Evolutionary conservation across 495 filamentous ascomycete genomes (phyloP), one percentile per base, ranked within the genome.

Genomic region (Daldinia loculata): DNA sequence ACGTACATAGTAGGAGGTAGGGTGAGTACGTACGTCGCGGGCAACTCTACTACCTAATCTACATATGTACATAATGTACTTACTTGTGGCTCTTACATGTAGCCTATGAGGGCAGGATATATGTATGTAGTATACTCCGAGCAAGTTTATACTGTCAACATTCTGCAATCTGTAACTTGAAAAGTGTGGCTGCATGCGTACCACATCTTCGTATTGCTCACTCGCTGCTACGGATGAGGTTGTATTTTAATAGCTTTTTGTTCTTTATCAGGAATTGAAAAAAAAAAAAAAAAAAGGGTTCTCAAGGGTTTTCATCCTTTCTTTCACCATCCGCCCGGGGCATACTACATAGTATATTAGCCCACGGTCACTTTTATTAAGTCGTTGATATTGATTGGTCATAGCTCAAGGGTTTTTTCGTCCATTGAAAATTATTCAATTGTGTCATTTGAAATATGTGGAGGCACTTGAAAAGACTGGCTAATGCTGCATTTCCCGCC

Each of bases 361-460:
- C 51, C 15, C 62, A 41, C 22, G 45, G 45, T 30, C 24, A 39
- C 41, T 57, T 48, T 64, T 61, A 41, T 65, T 65, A 68, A 56
- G 56, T 51, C 45, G 36, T 50, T 43, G 9, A 56, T 66, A 62
- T 71, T 73, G 62, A 73, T 73, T 73, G 66, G 70, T 30, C 51
- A 41, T 60, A 26, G 58, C 70, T 73, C 15, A 66, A 62, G 50
- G 56, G 38, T 56, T 48, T 68, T 43, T 63, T 53, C 17, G 32
- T 48, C 61, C 66, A 73, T 61, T 66, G 66, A 69, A 58, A 67
- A 58, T 53, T 68, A 56, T 22, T 68, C 50, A 39, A 69, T 68
- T 61, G 70, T 72, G 61, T 72, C 70, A 72, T 72, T 65, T 53
- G 24, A 19, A 55, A 63, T 22, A 45, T 62, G 58, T 66, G 66